Base-by-base conservation (phyloP, 352 stramenopile species). In the Phytophthora syringae region DNA sequence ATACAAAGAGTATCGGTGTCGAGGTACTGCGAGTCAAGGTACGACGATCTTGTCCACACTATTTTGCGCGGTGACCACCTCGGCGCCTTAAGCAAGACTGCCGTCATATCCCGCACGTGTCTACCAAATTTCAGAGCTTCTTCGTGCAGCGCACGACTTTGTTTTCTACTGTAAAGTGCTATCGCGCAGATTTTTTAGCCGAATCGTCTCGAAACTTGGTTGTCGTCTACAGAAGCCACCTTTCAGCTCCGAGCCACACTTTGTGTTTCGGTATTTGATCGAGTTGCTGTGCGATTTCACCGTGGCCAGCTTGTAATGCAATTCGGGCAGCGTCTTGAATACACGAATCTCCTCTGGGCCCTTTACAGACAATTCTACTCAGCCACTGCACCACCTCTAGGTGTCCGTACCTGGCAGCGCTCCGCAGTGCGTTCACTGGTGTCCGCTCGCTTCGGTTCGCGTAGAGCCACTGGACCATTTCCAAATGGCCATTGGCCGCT, bases 391-490 rank as follows among this genome's bases (percentile, higher is more conserved):
- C 48, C 12, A 70, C 55, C 2, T 22, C 52, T 16, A 70, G 5
- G 22, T 64, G 61, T 10, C 39, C 61, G n/a, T 60, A 60, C 30
- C 58, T 65, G 40, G 54, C 53, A n/a, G 61, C 53, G 40, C 28
- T 55, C 9, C 53, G 53, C 37, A 64, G 7, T 3, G 53, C 40
- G 49, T 61, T 55, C 18, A 21, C 40, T 12, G 51, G 28, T 45
- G 55, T 54, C 22, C 22, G 22, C 40, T 70, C 61, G 16, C 9
- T 64, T 12, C 45, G 32, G 24, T 69, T 69, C 3, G 24, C 21
- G 22, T 64, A 58, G 12, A 69, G 52, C 60, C 60, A 69, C 7
- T 58, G 52, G 1, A 69, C 53, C 37, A 64, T 32, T 6, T 52
- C 39, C 45, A 70, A 64, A 32, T 70, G 54, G 9, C 53, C 53